phyloP scores from a whole-genome alignment of 345 rosid species.

The Iberis pinnata region DNA sequence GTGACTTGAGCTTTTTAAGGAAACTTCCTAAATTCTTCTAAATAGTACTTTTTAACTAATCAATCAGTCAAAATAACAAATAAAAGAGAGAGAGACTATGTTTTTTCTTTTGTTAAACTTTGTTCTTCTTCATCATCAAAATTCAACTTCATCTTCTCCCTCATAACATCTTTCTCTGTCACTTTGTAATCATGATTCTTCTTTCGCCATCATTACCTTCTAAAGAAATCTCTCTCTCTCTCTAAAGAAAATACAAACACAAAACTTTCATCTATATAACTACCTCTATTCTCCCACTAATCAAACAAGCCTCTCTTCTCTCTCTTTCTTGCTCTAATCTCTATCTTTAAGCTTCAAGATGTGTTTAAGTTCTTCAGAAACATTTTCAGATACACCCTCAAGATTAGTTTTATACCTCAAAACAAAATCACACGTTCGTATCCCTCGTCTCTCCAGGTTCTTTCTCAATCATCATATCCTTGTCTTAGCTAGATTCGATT shows the following conservation, averaged over 20 bases:
- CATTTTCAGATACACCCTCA: constrained; percentile 24
- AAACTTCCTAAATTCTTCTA: constrained; percentile 23
- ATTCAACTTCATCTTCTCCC: constrained; percentile 32
- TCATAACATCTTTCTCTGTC: constrained; percentile 38
- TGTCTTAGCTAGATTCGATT: too few species aligned
- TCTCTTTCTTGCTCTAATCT: background rate
- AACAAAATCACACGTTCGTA: constrained; percentile 10
- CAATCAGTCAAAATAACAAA: constrained; percentile 3
- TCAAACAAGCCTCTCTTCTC: constrained; percentile 10
- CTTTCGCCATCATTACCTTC: constrained; percentile 54
- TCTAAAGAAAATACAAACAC: constrained; percentile 16
- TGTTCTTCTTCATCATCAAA: constrained; percentile 20
- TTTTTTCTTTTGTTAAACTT: background rate
- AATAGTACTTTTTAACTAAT: constrained; percentile 27
- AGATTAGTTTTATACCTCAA: constrained; percentile 20
- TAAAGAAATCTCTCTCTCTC: constrained; percentile 35
- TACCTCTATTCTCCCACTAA: background rate
- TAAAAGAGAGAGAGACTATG: background rate
- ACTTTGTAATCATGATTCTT: constrained; percentile 64
- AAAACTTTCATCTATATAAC: constrained; percentile 24
- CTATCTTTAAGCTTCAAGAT: too few species aligned
- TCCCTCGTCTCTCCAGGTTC: constrained; percentile 20
- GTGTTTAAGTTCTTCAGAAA: constrained; percentile 32
- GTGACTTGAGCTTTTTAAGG: constrained; percentile 24
- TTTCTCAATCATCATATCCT: background rate